Evolutionary conservation across 176 grass and related monocot genomes (phyloP).

Genomic region (Triticum timopheevii): DNA sequence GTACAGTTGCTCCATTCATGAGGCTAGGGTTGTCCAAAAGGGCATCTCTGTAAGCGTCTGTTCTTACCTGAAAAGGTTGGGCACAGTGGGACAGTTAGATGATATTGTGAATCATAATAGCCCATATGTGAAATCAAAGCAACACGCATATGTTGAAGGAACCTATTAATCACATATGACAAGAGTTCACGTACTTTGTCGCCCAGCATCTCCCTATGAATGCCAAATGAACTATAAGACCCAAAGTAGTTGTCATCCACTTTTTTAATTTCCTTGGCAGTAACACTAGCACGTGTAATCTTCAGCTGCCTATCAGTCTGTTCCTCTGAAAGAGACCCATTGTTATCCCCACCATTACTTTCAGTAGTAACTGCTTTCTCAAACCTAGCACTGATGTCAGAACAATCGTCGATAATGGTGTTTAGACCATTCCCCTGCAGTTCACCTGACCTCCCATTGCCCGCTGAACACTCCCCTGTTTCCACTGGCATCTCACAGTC

Average conservation of each 20-base stretch:
- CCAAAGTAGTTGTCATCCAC: conserved; percentile 93
- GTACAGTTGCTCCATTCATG: conserved; percentile 58
- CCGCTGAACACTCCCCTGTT: conserved; percentile 35
- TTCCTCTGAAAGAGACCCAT: conserved; percentile 18
- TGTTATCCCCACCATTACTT: background rate
- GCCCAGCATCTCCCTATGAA: conserved; percentile 95
- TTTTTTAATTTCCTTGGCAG: conserved; percentile 60
- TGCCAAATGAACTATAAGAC: conserved; percentile 84
- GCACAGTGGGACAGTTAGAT: background rate
- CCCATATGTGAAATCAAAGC: background rate
- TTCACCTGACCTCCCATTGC: conserved; percentile 24
- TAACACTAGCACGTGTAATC: conserved; percentile 47
- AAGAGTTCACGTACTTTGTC: conserved; percentile 66
- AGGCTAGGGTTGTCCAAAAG: conserved; percentile 77
- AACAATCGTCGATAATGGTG: background rate
- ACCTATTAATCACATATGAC: background rate
- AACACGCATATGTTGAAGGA: background rate
- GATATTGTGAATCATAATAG: background rate
- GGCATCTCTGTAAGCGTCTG: conserved; percentile 84
- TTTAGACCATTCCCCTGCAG: background rate
- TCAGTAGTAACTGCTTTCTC: conserved; percentile 24
- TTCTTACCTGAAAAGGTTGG: conserved; percentile 72
- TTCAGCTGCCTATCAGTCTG: conserved; percentile 55
- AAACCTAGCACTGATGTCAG: conserved; percentile 29
- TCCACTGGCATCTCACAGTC: conserved; percentile 31